Base-by-base conservation (phyloP, 306 rosid species). In the Urtica urens region DNA sequence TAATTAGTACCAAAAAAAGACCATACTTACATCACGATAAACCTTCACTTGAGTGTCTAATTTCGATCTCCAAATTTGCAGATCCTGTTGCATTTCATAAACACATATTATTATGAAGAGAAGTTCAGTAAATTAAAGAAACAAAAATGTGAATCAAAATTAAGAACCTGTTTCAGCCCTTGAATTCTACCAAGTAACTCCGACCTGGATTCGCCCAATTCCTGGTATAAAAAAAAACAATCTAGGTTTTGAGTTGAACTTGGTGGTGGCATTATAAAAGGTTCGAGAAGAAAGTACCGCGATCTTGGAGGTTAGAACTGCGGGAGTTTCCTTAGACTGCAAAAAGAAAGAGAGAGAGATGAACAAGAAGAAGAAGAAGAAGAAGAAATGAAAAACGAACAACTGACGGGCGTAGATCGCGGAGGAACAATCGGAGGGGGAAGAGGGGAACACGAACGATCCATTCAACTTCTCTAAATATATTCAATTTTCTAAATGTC, bases 41-140 rank as follows among this genome's bases (percentile, higher is more conserved):
- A 77, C 78, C 68, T 75, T 75, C 31, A 92, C 96, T 72, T 92
- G 99, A 3, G 81, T 71, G 58, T 92, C 94, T 7, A 92, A 64
- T 57, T 82, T 92, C 23, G 81, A 85, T 66, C 96, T 79, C 99
- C 99, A 92, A 50, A 62, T 61, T 66, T 85, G 99, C 64, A 92
- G 77, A 82, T 92, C 99, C 99, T 92, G 55, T 51, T 17, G 19
- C 5, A 46, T 23, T 11, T 46, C 4, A 16, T 1, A 27, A 3
- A n/a, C 8, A 27, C 3, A 28, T 2, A 27, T n/a, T 10, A 9
- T n/a, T 1, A 45, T 12, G 8, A 7, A 3, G 17, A 14, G 27
- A 15, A n/a, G 2, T 9, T 13, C 4, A 26, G 23, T 29, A 9
- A 31, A 6, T 49, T 28, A 9, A 5, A 49, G 17, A 10, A 26